These are phyloP conservation scores for Reticulascus tulasneorum DNA, from an alignment of 2,329 filamentous ascomycete genomes.

Conservation along the genomic window DNA sequence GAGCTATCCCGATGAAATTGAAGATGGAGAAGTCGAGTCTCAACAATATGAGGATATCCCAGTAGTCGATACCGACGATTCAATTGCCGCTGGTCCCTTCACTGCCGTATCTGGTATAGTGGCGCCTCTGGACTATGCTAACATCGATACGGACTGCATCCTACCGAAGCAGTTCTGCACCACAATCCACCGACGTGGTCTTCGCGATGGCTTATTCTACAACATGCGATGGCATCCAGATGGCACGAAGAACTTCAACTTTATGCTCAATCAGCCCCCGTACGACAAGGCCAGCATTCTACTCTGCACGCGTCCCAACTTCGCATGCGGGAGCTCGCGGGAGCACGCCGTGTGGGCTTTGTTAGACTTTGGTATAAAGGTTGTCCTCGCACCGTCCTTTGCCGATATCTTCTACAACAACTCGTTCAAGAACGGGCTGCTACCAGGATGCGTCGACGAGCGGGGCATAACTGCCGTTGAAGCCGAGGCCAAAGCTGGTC, in stretches of 20 bases:
- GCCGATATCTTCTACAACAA: no score
- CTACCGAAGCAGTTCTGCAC: conserved; percentile 99
- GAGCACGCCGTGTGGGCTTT: conserved; percentile 98
- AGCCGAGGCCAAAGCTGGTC: conserved; percentile 73
- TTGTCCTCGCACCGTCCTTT: conserved; percentile 81
- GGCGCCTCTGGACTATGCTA: conserved; percentile 80
- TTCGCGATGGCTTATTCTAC: conserved; percentile 84
- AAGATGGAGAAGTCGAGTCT: conserved; percentile 51
- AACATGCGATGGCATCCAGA: conserved; percentile 75
- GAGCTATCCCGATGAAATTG: conserved; percentile 46
- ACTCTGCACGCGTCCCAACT: conserved; percentile 87
- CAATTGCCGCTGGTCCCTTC: conserved; percentile 61
- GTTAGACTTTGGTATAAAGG: conserved; percentile 93
- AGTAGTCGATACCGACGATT: conserved; percentile 32
- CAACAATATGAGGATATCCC: conserved; percentile 65
- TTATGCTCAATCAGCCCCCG: conserved; percentile 85
- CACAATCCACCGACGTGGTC: conserved; percentile 96
- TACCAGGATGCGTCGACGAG: conserved; percentile 65
- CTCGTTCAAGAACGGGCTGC: conserved; percentile 69
- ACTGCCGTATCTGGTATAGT: conserved; percentile 79
- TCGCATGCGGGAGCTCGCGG: conserved; percentile 87
- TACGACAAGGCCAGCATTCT: conserved; percentile 85
- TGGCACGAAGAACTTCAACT: conserved; percentile 72
- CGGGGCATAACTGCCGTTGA: conserved; percentile 68
- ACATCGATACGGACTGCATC: conserved; percentile 98